Evolutionary conservation across 208 protist genomes (phyloP).

Genomic region (Trypanosoma avium): DNA sequence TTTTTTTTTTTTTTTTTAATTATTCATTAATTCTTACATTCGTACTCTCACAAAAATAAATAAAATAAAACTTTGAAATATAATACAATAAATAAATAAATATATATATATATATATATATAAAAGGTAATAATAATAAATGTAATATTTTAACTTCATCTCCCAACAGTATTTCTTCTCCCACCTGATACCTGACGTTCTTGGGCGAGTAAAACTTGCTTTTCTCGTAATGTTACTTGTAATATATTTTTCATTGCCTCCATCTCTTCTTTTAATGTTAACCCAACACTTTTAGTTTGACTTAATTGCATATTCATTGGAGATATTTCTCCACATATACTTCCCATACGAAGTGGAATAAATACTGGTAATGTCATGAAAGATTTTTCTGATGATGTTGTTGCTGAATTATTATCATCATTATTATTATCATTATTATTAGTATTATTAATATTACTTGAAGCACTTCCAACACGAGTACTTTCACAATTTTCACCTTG

Average conservation of each 20-base stretch:
- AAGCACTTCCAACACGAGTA: not conserved
- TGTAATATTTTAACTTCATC: too few species aligned
- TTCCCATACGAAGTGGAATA: conserved; percentile 11
- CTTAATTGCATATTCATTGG: not conserved
- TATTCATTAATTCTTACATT: too few species aligned
- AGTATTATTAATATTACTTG: not conserved
- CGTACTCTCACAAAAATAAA: conserved; percentile 11
- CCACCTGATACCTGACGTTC: conserved; percentile 4
- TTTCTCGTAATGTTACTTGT: conserved; percentile 42
- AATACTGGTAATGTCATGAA: conserved; percentile 3
- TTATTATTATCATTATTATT: not conserved
- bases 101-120: conserved; percentile 17
- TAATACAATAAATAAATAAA: too few species aligned
- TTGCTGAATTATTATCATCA: not conserved
- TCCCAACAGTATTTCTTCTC: too few species aligned
- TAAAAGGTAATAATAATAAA: conserved; percentile 9
- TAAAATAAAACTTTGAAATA: conserved; percentile 9
- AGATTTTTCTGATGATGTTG: not conserved
- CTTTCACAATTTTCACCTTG: too few species aligned
- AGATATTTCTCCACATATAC: not conserved
- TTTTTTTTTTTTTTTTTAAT: too few species aligned
- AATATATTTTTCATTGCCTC: conserved; percentile 35
- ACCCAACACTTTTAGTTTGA: not conserved
- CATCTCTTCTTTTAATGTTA: conserved; percentile 32
- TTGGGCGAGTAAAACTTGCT: conserved; percentile 28